Base-by-base conservation (phyloP, 108 stramenopile species). In the Phaeodactylum tricornutum region DNA sequence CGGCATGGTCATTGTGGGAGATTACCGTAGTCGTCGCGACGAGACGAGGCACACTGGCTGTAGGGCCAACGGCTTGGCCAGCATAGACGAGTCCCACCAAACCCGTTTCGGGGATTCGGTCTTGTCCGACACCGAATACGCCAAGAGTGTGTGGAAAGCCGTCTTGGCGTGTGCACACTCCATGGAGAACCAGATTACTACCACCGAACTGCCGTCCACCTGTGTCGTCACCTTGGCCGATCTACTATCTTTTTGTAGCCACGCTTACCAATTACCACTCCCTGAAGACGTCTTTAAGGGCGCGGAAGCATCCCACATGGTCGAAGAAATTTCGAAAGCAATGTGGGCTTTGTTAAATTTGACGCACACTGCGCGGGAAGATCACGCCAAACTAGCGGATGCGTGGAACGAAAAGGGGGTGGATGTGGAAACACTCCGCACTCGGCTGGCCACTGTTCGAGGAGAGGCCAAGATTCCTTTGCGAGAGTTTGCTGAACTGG, bases 391-490 rank as follows among this genome's bases (percentile, higher is more conserved):
- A 23, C 38, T 69, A 23, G 23, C 53, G 23, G 74, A 75, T 43
- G 46, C 32, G 21, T 23, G 64, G 35, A 55, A 59, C 32, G 47
- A 77, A 32, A 64, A 79, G 31, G 84, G 84, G 32, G 56, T 79
- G 25, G 80, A 86, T 55, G 31, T 75, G n/a, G 71, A 72, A 31
- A 47, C 47, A 8, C 50, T 81, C 36, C 59, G 59, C 24, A 79
- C 74, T 40, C 56, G 43, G 9, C 37, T 79, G 42, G 50, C 66
- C 32, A 42, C 6, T 4, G 20, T 37, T 4, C 21, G 6, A 37
- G 22, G 17, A 4, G 21, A 33, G 29, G 15, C 24, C 17, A 34
- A 16, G 32, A 20, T 52, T 7, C 25, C 25, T 59, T 44, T 81
- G 17, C 44, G 57, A 39, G 80, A 86, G 46, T 42, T 65, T 53